Evolutionary conservation across 2,329 filamentous ascomycete species (phyloP).

Genomic region (Leptographium lundbergii): DNA sequence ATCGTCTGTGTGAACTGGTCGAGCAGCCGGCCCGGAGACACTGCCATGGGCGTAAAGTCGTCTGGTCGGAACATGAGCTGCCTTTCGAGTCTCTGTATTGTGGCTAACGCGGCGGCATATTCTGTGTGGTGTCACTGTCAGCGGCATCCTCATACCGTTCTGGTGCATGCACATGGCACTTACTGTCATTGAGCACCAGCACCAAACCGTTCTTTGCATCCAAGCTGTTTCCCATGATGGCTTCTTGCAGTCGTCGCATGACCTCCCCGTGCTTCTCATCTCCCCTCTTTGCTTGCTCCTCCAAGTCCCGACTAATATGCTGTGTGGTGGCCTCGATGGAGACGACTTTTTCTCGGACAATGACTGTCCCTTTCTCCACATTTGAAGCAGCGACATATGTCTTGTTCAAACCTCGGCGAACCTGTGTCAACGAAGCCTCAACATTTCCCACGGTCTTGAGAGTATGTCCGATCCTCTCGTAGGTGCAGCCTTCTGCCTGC

Average conservation of each 20-base stretch:
- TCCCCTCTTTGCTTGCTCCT: not conserved
- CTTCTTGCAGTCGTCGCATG: not conserved
- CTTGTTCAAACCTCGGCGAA: not conserved
- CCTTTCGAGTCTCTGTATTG: not conserved
- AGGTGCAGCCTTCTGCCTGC: not conserved
- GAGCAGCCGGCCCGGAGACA: not conserved
- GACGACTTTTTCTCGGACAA: no score
- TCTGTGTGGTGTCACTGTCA: not conserved
- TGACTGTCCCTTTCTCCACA: not conserved
- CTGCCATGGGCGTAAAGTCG: no score
- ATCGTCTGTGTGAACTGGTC: not conserved
- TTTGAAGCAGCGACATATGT: not conserved
- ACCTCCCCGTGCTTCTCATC: not conserved
- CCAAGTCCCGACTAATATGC: not conserved
- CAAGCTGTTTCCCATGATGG: not conserved
- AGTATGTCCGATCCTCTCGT: not conserved
- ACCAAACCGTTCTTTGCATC: not conserved
- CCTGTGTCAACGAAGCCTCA: not conserved
- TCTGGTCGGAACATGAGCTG: not conserved
- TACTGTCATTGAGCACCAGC: not conserved
- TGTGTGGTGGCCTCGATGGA: not conserved
- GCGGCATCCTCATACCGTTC: not conserved
- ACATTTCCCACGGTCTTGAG: not conserved
- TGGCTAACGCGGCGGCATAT: not conserved
- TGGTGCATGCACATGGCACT: not conserved